Percentiles rank a stretch among this genome's conserved stretches.
phyloP scores from a whole-genome alignment of 2,329 filamentous ascomycete genomes.

The Paraphoma sp. region DNA sequence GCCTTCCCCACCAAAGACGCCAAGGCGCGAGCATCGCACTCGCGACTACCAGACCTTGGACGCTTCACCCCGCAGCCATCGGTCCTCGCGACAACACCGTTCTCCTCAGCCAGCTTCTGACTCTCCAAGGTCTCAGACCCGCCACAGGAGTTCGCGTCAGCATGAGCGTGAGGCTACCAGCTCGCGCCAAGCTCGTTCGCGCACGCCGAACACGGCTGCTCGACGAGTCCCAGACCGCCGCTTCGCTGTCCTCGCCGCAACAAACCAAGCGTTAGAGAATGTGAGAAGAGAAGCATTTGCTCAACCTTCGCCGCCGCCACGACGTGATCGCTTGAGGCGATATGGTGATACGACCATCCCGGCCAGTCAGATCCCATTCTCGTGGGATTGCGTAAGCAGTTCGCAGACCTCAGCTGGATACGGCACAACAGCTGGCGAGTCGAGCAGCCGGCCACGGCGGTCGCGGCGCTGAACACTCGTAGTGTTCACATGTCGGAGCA shows the following conservation, averaged over 20 bases:
- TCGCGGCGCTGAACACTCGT: conserved; percentile 30
- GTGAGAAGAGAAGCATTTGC: conserved; percentile 45
- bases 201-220: conserved; percentile 42
- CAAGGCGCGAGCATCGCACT: conserved; percentile 25
- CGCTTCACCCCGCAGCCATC: conserved; percentile 37
- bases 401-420: conserved; percentile 38
- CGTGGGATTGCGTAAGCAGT: conserved; percentile 47
- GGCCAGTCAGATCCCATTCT: conserved; percentile 41
- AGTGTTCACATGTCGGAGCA: neutral
- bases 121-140: conserved; percentile 30
- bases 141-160: conserved; percentile 37
- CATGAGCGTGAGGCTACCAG: conserved; percentile 29
- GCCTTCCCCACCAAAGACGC: conserved; percentile 39
- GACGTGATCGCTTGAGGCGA: conserved; percentile 37
- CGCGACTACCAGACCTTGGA: conserved; percentile 37
- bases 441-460: conserved; percentile 32
- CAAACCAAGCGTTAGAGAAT: conserved; percentile 45
- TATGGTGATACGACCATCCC: conserved; percentile 42
- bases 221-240: conserved; percentile 44
- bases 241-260: conserved; percentile 48
- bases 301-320: conserved; percentile 41
- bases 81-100: conserved; percentile 33
- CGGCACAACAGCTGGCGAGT: conserved; percentile 18
- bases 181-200: conserved; percentile 34
- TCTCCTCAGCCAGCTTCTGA: conserved; percentile 18